These are phyloP conservation scores for Rhodomyrtus tomentosa DNA, from an alignment of 345 rosid genomes.

Conservation along the genomic window DNA sequence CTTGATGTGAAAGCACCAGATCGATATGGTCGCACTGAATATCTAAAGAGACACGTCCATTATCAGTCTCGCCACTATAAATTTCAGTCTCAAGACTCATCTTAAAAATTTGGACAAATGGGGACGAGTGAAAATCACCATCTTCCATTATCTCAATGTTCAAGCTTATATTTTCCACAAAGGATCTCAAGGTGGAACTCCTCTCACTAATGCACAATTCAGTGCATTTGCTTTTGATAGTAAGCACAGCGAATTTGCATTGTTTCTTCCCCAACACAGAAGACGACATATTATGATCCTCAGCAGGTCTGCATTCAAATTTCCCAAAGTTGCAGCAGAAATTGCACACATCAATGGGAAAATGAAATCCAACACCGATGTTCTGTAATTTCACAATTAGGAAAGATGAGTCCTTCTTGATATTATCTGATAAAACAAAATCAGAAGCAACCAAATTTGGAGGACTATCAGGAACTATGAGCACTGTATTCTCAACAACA, in stretches of 20 bases:
- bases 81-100: slow-evolving; percentile 35
- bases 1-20: slow-evolving; percentile 55
- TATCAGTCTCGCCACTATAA: slow-evolving; percentile 18
- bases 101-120: slow-evolving; percentile 50
- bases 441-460: slow-evolving; percentile 10
- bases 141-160: slow-evolving; percentile 22
- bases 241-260: slow-evolving; percentile 35
- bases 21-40: slow-evolving; percentile 50
- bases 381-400: slow-evolving; percentile 36
- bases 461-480: slow-evolving; percentile 16
- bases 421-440: slow-evolving; percentile 9
- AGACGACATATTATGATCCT: slow-evolving; percentile 12
- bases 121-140: slow-evolving; percentile 31
- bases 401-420: slow-evolving; percentile 5
- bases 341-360: slow-evolving; percentile 32
- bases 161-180: slow-evolving; percentile 40
- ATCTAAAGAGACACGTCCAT: slow-evolving; percentile 15
- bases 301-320: slow-evolving; percentile 15
- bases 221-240: slow-evolving; percentile 27
- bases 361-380: slow-evolving; percentile 40
- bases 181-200: slow-evolving; percentile 34
- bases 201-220: slow-evolving; percentile 29
- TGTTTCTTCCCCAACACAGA: slow-evolving; percentile 19
- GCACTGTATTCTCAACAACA: not conserved
- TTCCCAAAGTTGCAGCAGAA: slow-evolving; percentile 17